phyloP scores from a whole-genome alignment of 441 rosid species.

The Eutrema salsugineum region DNA sequence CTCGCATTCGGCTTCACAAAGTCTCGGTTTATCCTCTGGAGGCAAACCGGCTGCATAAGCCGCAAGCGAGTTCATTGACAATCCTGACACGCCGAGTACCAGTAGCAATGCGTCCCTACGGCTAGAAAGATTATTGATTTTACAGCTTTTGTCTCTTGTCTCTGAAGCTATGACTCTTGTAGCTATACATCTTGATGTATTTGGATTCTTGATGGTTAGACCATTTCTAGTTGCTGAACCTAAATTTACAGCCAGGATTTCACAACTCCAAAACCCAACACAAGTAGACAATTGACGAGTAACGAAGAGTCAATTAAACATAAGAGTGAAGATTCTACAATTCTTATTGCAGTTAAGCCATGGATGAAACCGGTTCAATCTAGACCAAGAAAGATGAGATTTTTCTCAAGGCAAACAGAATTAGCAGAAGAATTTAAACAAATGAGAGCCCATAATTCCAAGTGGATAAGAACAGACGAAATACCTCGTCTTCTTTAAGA shows the following conservation, averaged over 20 bases:
- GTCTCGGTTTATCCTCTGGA: conserved; percentile 72
- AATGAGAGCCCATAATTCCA: neutral
- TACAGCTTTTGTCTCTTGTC: conserved; percentile 21
- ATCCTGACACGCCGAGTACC: conserved; percentile 46
- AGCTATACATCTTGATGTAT: conserved; percentile 25
- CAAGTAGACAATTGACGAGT: neutral
- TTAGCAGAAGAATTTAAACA: neutral
- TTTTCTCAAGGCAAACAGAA: neutral
- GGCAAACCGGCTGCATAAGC: conserved; percentile 76
- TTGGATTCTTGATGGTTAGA: conserved; percentile 19
- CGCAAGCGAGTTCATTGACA: conserved; percentile 29
- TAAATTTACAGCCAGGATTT: conserved; percentile 16
- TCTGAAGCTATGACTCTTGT: conserved; percentile 34
- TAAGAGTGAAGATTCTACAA: neutral
- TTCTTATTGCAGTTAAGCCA: neutral
- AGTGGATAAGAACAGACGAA: neutral
- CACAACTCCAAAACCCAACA: neutral
- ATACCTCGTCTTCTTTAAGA: neutral
- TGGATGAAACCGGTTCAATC: neutral
- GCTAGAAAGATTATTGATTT: conserved; percentile 19
- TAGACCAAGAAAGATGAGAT: conserved; percentile 1
- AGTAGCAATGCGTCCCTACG: conserved; percentile 63
- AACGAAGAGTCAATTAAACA: neutral
- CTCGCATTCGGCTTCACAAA: conserved; percentile 72
- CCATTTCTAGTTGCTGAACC: conserved; percentile 38